These are phyloP conservation scores for Ilyonectria sp. DNA, from an alignment of 2,329 filamentous ascomycete genomes.

Conservation along the genomic window DNA sequence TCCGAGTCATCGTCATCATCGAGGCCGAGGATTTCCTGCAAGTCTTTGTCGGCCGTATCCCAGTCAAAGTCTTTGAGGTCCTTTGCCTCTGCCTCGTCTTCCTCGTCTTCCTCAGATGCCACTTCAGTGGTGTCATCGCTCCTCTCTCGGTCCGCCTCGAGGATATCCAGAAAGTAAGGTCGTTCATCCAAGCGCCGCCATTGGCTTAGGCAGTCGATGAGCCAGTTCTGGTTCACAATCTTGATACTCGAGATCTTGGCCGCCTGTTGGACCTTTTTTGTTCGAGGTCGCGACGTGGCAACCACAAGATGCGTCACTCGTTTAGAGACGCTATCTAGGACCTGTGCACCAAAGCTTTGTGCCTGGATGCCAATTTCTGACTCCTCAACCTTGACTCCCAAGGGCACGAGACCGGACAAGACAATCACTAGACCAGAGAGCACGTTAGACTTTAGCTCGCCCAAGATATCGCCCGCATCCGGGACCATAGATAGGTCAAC, in stretches of 20 bases:
- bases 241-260: slow-evolving; percentile 85
- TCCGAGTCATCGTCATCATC: slow-evolving; percentile 65
- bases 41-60: slow-evolving; percentile 77
- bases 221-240: slow-evolving; percentile 94
- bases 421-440: slow-evolving; percentile 85
- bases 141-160: slow-evolving; percentile 73
- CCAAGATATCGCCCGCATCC: slow-evolving; percentile 89
- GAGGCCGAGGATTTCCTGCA: slow-evolving; percentile 79
- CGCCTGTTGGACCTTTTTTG: slow-evolving; percentile 92
- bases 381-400: slow-evolving; percentile 82
- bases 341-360: slow-evolving; percentile 84
- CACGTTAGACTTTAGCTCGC: slow-evolving; percentile 82
- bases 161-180: slow-evolving; percentile 83
- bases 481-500: slow-evolving; percentile 74
- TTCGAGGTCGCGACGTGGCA: slow-evolving; percentile 79
- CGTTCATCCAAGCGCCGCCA: slow-evolving; percentile 87
- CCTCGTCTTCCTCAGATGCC: slow-evolving; percentile 49
- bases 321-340: slow-evolving; percentile 70
- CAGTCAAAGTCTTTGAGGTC: slow-evolving; percentile 73
- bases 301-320: slow-evolving; percentile 83
- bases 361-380: slow-evolving; percentile 93
- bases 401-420: slow-evolving; percentile 90
- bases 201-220: slow-evolving; percentile 85
- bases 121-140: slow-evolving; percentile 53
- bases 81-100: slow-evolving; percentile 54